Evolutionary conservation across 2,329 filamentous ascomycete genomes (phyloP), one percentile per base, ranked within the genome.

Genomic region (Myotisia sp.): DNA sequence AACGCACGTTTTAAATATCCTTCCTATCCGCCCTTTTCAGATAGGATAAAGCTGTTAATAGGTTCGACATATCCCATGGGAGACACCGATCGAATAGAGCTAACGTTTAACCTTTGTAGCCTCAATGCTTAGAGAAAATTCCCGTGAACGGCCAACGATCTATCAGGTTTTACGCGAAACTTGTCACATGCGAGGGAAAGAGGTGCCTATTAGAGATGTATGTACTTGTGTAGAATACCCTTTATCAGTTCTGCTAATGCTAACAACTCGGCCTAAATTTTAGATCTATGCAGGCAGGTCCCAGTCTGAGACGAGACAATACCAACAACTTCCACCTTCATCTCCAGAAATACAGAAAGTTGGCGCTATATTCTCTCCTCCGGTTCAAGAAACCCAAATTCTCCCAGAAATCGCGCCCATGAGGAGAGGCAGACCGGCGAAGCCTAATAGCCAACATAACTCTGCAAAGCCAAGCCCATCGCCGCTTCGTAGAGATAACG

Each of bases 1-100:
- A 95, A 95, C 53, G 90, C 90, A 33, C 92, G 76, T 56, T 95
- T 83, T 68, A 86, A 82, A 50, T 98, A 83, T 49, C 90, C 87
- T 4, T 73, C 70, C 39, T 84, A 94, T 50, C 90, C 90, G 18
- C 65, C 72, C 12, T 98, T 98, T 54, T 94, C 90, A 0, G 82
- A 92, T 46, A 74, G 79, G 37, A 61, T 94, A 37, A 94, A 94
- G 64, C 76, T 78, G 49, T 64, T 98, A 26, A 95, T 95, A 53
- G 80, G 84, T 92, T 63, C 54, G 68, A 10, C 22, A 19, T 13
- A 16, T 9, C 21, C 26, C 19, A 9, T 9, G 13, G 2, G 6
- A 4, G 21, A 10, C 52, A 32, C 32, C 23, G 26, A 26, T 36
- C 20, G 18, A 20, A n/a, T 13, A 26, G 10, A 8, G 31, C 37